Base-by-base conservation (phyloP, 2,329 filamentous ascomycete genomes). In the Diaporthe sp. region DNA sequence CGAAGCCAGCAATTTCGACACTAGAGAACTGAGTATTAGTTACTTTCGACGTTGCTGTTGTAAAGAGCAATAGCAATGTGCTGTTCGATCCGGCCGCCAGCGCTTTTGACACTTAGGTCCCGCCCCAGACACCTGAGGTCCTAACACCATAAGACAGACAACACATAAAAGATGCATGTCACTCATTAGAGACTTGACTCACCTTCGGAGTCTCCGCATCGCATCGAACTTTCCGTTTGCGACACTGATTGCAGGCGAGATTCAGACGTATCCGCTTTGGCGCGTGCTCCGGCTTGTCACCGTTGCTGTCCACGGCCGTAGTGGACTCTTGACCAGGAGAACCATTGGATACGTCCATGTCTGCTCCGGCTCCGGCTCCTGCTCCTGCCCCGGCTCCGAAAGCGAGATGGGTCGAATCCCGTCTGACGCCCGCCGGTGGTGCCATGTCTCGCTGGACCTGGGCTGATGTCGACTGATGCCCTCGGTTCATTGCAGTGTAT, bases 211-310 rank as follows among this genome's bases (percentile, higher is more conserved):
- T 77, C 51, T 77, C 74, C n/a, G 80, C 79, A 62, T 82, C 81
- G 74, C 80, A 82, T 19, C 81, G 79, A 19, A 81, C 81, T 76
- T 82, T 82, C 72, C 81, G 79, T 71, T 79, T 80, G 15, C 81
- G 79, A 75, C 81, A 82, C 68, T 79, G 78, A 57, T 80, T 80
- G 68, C 79, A 80, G 17, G 79, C 79, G 51, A 79, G 73, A 13
- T 77, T 78, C 15, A 80, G 75, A n/a, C 79, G 78, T 53, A 76
- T 76, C 42, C 75, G 76, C 67, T 80, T 80, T 34, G 74, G 44
- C 31, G 61, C 61, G 15, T n/a, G 44, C 44, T 67, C 61, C 2
- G 61, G 5, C 42, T 51, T 60, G 42, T 67, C 61, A 2, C 61
- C 61, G 22, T 17, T 37, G 61, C 61, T 34, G 12, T 67, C 61